Percentiles rank a stretch among this genome's conserved stretches.
Evolutionary conservation across 2,329 filamentous ascomycete genomes (phyloP).

Genomic region (Emericellopsis atlantica): DNA sequence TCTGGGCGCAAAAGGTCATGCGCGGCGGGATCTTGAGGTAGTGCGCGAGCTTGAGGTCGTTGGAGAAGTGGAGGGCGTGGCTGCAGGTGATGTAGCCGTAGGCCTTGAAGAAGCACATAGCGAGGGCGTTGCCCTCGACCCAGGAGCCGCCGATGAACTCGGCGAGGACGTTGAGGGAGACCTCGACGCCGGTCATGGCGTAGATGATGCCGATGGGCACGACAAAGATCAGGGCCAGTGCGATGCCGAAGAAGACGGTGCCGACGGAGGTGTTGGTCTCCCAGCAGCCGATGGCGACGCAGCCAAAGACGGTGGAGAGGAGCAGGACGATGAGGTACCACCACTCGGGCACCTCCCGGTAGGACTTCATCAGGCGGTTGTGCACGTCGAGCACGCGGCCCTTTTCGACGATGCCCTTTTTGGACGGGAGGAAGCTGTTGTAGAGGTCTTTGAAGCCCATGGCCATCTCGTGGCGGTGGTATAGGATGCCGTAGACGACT

Average conservation of each 20-base stretch:
- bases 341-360: constrained; percentile 38
- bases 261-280: constrained; percentile 36
- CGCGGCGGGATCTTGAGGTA: constrained; percentile 32
- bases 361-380: constrained; percentile 32
- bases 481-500: constrained; percentile 35
- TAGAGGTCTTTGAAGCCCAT: constrained; percentile 34
- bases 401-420: constrained; percentile 18
- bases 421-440: constrained; percentile 26
- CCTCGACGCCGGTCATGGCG: constrained; percentile 29
- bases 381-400: constrained; percentile 28
- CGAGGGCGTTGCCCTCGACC: constrained; percentile 30
- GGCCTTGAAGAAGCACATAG: constrained; percentile 24
- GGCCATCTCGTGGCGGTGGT: constrained; percentile 36
- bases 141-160: constrained; percentile 27
- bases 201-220: constrained; percentile 29
- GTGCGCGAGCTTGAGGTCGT: constrained; percentile 21
- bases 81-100: constrained; percentile 22
- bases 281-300: constrained; percentile 33
- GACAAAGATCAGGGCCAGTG: constrained; percentile 24
- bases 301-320: constrained; percentile 28
- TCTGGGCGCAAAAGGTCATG: constrained; percentile 20
- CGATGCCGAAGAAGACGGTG: constrained; percentile 37
- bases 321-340: constrained; percentile 34
- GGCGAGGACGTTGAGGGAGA: constrained; percentile 24
- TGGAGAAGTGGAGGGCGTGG: constrained; percentile 21